Percentiles rank a stretch among this genome's conserved stretches.
phyloP scores from a whole-genome alignment of 106 monocot species.

The Dioscorea alata region DNA sequence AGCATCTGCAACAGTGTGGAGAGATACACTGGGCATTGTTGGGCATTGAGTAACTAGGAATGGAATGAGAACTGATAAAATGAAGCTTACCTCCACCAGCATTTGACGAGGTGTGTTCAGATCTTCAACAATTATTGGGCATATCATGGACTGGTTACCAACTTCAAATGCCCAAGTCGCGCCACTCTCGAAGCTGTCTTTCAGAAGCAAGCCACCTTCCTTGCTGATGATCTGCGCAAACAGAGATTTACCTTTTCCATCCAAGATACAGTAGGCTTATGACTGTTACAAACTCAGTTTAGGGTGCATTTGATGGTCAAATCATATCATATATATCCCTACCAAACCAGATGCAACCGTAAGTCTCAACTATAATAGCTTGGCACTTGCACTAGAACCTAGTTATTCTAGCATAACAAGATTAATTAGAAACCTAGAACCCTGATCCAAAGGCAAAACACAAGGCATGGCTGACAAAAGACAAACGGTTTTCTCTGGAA shows the following conservation, averaged over 20 bases:
- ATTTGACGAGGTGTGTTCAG: conserved; percentile 76
- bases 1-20: conserved; percentile 58
- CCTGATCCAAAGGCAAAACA: too few species aligned
- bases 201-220: conserved; percentile 57
- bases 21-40: not conserved
- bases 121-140: conserved; percentile 94
- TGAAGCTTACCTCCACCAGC: conserved; percentile 73
- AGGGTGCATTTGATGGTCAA: too few species aligned
- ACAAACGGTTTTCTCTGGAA: too few species aligned
- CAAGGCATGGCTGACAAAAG: too few species aligned
- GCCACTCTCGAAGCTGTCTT: conserved; percentile 74
- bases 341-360: too few species aligned
- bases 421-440: too few species aligned
- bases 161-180: conserved; percentile 91
- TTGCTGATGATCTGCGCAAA: conserved; percentile 42
- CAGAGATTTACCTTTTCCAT: not conserved
- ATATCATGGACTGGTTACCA: conserved; percentile 53
- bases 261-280: too few species aligned
- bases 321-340: too few species aligned
- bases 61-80: not conserved
- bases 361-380: too few species aligned
- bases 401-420: too few species aligned
- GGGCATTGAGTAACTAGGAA: not conserved
- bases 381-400: too few species aligned
- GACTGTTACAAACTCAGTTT: too few species aligned